Evolutionary conservation across 208 protist genomes (phyloP).

Genomic region (Blastocrithidia nonstop): DNA sequence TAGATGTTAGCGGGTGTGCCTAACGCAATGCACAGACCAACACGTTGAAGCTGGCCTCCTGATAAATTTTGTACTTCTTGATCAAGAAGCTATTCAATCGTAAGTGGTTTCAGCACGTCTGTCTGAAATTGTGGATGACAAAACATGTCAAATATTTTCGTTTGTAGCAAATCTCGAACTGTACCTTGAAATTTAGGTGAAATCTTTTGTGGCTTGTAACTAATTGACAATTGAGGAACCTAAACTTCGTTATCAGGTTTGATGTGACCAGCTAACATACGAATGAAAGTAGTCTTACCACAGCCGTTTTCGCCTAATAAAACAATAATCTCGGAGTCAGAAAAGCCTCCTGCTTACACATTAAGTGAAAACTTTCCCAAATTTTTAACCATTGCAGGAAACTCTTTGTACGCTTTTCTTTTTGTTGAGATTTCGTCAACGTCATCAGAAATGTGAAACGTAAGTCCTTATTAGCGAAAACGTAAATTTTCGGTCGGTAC

Average conservation of each 20-base stretch:
- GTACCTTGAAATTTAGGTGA: conserved; percentile 95
- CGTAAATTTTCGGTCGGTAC: conserved; percentile 99
- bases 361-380: conserved; percentile 89
- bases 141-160: conserved; percentile 93
- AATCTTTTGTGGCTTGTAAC: conserved; percentile 99
- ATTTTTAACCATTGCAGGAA: conserved; percentile 96
- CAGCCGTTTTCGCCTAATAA: conserved; percentile 99
- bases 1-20: conserved; percentile 99
- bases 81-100: conserved; percentile 96
- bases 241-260: conserved; percentile 73
- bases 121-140: conserved; percentile 96
- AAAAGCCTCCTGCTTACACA: conserved; percentile 92
- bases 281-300: conserved; percentile 99
- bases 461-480: conserved; percentile 96
- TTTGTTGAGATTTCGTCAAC: conserved; percentile 67
- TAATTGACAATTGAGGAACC: conserved; percentile 95
- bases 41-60: conserved; percentile 99
- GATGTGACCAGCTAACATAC: conserved; percentile 93
- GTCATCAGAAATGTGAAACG: conserved; percentile 88
- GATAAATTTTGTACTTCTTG: conserved; percentile 96
- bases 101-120: conserved; percentile 98
- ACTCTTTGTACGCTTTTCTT: conserved; percentile 67
- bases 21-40: conserved; percentile 96
- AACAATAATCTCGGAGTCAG: conserved; percentile 98
- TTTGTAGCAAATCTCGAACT: conserved; percentile 93